phyloP scores from a whole-genome alignment of 163 green algal genomes.

The Scenedesmus sp. region DNA sequence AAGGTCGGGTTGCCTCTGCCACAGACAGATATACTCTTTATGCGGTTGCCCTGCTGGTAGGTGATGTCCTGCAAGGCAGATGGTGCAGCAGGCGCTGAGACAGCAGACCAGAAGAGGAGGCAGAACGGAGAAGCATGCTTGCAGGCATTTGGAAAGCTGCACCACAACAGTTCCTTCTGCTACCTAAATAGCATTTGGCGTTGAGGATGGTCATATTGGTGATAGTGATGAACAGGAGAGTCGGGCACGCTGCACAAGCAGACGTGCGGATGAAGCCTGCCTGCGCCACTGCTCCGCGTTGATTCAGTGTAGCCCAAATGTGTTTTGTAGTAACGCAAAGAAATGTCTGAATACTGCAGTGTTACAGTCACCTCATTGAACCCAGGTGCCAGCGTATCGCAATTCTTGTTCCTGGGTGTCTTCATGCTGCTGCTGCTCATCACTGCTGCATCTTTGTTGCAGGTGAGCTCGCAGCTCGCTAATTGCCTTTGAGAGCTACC shows the following conservation, averaged over 20 bases:
- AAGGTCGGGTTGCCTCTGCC: neutral
- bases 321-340: neutral
- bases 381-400: neutral
- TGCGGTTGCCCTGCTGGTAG: slow-evolving; percentile 2
- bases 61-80: slow-evolving; percentile 1
- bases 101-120: neutral
- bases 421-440: neutral
- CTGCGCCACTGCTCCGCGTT: too few species aligned
- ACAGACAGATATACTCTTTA: neutral
- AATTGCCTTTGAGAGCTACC: too few species aligned
- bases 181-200: too few species aligned
- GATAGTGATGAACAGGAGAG: too few species aligned
- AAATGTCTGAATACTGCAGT: neutral
- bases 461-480: neutral
- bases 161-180: neutral
- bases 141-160: neutral
- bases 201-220: too few species aligned
- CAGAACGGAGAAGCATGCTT: neutral
- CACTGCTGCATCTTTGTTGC: neutral
- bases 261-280: neutral
- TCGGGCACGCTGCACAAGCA: neutral
- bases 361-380: neutral
- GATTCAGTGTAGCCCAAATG: too few species aligned
- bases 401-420: slow-evolving; percentile 1
- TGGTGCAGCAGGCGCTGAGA: neutral